A percentile compares a stretch with the other conserved stretches of the same genome.
These are phyloP conservation scores for Colletotrichum musicola DNA, from an alignment of 2,329 filamentous ascomycete species.

Conservation along the genomic window DNA sequence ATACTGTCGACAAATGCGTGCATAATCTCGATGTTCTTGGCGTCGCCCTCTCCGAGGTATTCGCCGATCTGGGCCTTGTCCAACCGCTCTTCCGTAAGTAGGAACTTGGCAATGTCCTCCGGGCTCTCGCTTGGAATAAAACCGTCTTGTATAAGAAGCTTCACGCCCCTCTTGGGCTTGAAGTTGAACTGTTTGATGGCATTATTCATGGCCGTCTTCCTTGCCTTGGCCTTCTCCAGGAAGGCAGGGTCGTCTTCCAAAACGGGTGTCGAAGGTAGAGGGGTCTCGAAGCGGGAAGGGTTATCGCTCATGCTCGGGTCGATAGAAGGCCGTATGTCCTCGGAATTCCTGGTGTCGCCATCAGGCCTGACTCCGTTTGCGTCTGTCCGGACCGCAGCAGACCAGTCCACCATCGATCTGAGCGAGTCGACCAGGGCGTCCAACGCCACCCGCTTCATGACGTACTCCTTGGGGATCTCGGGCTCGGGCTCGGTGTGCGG, in stretches of 20 bases:
- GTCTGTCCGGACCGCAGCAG: constrained; percentile 74
- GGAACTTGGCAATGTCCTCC: constrained; percentile 85
- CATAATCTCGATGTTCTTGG: constrained; percentile 88
- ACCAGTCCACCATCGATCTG: constrained; percentile 93
- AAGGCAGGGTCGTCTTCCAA: constrained; percentile 92
- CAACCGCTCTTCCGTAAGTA: constrained; percentile 83
- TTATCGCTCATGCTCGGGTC: constrained; percentile 76
- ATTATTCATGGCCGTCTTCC: constrained; percentile 91
- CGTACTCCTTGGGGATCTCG: constrained; percentile 88
- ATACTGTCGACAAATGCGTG: constrained; percentile 96
- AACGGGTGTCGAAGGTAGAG: constrained; percentile 75
- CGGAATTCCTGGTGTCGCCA: constrained; percentile 52
- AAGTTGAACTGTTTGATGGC: constrained; percentile 95
- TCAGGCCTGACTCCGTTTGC: constrained; percentile 53
- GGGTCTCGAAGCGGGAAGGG: constrained; percentile 71
- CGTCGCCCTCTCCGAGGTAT: constrained; percentile 92
- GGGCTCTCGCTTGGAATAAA: constrained; percentile 87
- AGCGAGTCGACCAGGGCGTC: constrained; percentile 91
- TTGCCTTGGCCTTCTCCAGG: constrained; percentile 93
- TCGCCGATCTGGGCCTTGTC: constrained; percentile 96
- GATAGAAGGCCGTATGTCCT: constrained; percentile 68
- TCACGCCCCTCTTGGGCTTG: constrained; percentile 95
- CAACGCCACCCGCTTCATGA: constrained; percentile 89
- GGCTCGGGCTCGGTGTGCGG: constrained; percentile 71
- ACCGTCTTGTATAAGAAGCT: constrained; percentile 83